Base-by-base conservation (phyloP, 805 yeast genomes). In the Starmerella geochares region DNA sequence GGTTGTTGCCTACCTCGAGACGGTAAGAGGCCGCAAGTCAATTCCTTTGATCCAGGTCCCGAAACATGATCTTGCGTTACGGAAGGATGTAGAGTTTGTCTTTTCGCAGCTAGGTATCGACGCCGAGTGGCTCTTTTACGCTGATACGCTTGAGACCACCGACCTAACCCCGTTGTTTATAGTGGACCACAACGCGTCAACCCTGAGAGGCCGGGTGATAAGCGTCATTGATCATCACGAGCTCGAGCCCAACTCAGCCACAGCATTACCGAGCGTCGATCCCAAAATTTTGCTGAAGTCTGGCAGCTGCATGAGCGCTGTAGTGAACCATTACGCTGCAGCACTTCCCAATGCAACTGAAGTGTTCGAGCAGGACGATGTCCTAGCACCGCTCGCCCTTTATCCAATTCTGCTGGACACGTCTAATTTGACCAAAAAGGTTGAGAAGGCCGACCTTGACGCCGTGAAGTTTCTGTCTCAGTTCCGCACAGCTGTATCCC, bases 181-280 rank as follows among this genome's bases (percentile, higher is more conserved):
- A 33, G 96, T 92, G 2, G 98, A 90, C 56, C 83, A 79, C 13
- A 71, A 60, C 25, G 62, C 67, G 1, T 62, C 59, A 16, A 51
- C 60, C 8, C 62, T 62, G 40, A 58, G 68, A 51, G 63, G 82
- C 84, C 4, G 33, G 63, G 67, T 49, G 62, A 23, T 54, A 62
- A 78, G 80, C 0, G 77, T 92, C 6, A 76, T 92, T 23, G 98
- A 90, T 62, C 98, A 90, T 62, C 98, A 90, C 62, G 58, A 52
- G 31, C 44, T 49, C 21, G 82, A 73, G 16, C 50, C 47, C n/a
- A 39, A 31, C 17, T 7, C n/a, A 6, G 20, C 19, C 11, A 27
- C 32, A 4, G 40, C 36, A 3, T 20, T 39, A 16, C 20, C 11
- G 11, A 83, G 80, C 54, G 46, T 51, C 16, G 59, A 62, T 0